Base-by-base conservation (phyloP, 257 asterid species). In the Agastache rugosa region DNA sequence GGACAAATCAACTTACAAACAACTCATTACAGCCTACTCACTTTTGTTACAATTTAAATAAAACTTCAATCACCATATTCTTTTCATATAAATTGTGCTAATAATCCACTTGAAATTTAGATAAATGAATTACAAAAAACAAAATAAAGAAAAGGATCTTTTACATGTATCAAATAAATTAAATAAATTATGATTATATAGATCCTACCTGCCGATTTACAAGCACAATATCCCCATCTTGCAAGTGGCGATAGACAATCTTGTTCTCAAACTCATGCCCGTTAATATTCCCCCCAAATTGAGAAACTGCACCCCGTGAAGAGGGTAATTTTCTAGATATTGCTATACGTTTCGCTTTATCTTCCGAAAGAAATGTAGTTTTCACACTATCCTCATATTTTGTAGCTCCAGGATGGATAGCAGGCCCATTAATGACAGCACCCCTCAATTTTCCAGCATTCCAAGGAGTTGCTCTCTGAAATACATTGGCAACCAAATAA, bases 401-500 rank as follows among this genome's bases (percentile, higher is more conserved):
- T 72, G 84, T 48, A 34, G 99, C 97, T 63, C 99, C 99, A 67
- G 99, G 99, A 81, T 87, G 97, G 73, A 81, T 79, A 44, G 89
- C 96, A 35, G 99, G 97, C 31, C 98, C 99, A 75, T 92, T 94
- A 75, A 90, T 67, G 41, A 94, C 84, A 20, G 99, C 95, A 62
- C 34, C 79, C 81, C 97, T 87, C 85, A 94, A 66, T 82, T 90
- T 94, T 20, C 19, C 93, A 84, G 81, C 90, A 87, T 92, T 94
- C 99, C 99, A 92, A 71, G 97, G 95, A 77, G 97, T 94, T 80
- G 92, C 95, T 82, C 93, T 90, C 99, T 94, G 91, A 69, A 73
- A 50, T 47, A 73, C 15, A 63, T 67, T 10, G 25, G 19, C 25
- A 8, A 60, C 48, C 10, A 75, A 54, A 76, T 37, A 25, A 55